Evolutionary conservation across 1,139 yeast species (phyloP).

Genomic region (Saccharomyces hybrid): DNA sequence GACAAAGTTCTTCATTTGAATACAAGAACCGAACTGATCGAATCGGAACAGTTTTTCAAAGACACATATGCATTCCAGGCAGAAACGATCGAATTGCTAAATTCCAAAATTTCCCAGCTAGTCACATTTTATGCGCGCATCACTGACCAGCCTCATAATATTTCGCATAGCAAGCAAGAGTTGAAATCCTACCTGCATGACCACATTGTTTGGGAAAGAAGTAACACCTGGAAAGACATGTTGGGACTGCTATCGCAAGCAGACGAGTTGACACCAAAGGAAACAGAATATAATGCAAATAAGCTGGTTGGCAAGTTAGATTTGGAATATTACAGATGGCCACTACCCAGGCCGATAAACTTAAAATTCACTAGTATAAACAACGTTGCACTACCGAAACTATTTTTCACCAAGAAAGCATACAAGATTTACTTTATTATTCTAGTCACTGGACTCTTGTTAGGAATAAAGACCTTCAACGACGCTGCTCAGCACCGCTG

Average conservation of each 20-base stretch:
- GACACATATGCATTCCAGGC: conserved; percentile 42
- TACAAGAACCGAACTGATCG: conserved; percentile 40
- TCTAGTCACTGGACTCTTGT: conserved; percentile 40
- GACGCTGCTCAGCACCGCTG: conserved; percentile 57
- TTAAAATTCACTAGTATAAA: conserved; percentile 34
- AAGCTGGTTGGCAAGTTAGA: conserved; percentile 17
- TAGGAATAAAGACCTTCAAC: conserved; percentile 49
- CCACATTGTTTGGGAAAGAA: conserved; percentile 70
- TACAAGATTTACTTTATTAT: conserved; percentile 42
- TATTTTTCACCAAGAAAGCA: conserved; percentile 35
- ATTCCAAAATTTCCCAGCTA: conserved; percentile 41
- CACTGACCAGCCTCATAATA: conserved; percentile 26
- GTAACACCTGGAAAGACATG: conserved; percentile 69
- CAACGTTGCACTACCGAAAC: conserved; percentile 32
- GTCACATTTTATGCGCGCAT: conserved; percentile 42
- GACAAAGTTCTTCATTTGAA: conserved; percentile 52
- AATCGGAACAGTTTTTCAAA: conserved; percentile 39
- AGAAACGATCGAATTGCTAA: conserved; percentile 39
- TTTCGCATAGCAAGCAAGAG: conserved; percentile 28
- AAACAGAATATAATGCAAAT: conserved; percentile 16
- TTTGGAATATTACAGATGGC: conserved; percentile 29
- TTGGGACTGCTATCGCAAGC: conserved; percentile 50
- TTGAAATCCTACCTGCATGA: conserved; percentile 58
- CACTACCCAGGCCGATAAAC: conserved; percentile 33
- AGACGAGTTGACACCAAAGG: conserved; percentile 25